Conservation (phyloP, 495 filamentous ascomycete genomes). For the Podospora appendiculata region DNA sequence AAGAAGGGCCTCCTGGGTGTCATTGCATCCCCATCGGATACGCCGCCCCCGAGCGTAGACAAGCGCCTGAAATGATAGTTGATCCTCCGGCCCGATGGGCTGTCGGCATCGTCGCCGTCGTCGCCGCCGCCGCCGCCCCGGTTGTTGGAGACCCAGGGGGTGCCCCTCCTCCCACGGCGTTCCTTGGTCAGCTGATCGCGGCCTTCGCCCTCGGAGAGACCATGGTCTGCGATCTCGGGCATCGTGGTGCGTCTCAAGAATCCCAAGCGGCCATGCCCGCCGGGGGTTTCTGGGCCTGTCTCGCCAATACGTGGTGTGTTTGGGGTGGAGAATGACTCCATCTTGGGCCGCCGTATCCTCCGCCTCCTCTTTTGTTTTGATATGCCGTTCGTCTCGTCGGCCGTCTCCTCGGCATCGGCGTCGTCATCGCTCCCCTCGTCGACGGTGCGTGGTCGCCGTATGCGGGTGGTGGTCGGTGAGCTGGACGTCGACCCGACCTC, state of each 20-base stretch:
- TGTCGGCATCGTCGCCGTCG: slow-evolving; percentile 33
- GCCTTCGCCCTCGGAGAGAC: slow-evolving; percentile 85
- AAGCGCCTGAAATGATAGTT: slow-evolving; percentile 68
- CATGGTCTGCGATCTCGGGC: slow-evolving; percentile 58
- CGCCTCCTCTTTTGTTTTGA: slow-evolving; percentile 44
- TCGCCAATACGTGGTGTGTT: slow-evolving; percentile 24
- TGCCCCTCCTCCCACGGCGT: slow-evolving; percentile 49
- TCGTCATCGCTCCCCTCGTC: slow-evolving; percentile 60
- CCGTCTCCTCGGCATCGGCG: slow-evolving; percentile 70
- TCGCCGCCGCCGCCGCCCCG: slow-evolving; percentile 15
- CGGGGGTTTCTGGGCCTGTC: slow-evolving; percentile 21
- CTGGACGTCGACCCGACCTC: slow-evolving; percentile 30
- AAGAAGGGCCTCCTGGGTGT: slow-evolving; percentile 44
- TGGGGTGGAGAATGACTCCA: slow-evolving; percentile 38
- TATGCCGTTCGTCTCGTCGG: slow-evolving; percentile 38
- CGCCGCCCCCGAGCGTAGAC: slow-evolving; percentile 56
- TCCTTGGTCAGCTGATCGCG: slow-evolving; percentile 57
- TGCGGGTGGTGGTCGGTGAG: slow-evolving; percentile 40
- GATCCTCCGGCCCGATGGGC: slow-evolving; percentile 49
- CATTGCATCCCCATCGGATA: slow-evolving; percentile 44
- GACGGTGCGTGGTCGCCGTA: slow-evolving; percentile 33
- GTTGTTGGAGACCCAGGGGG: slow-evolving; percentile 35
- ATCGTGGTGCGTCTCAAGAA: slow-evolving; percentile 64
- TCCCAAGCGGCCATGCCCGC: slow-evolving; percentile 24
- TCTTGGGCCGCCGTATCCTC: slow-evolving; percentile 42